Conservation (phyloP, 1,139 yeast species). For the Kodamaea fungicola region DNA sequence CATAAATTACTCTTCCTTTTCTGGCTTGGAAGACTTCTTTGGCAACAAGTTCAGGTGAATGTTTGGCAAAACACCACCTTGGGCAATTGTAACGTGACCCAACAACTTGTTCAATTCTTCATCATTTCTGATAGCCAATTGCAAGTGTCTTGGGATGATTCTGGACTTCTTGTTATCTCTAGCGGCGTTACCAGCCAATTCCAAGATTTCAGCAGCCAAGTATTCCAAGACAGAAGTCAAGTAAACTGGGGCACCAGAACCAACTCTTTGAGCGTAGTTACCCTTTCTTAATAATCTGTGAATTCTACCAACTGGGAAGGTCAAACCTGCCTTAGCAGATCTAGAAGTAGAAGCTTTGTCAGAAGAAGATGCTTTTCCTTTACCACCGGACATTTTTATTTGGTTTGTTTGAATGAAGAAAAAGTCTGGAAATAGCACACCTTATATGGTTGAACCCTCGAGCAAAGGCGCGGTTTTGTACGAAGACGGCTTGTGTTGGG, state of each 20-base stretch:
- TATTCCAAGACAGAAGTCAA: conserved; percentile 95
- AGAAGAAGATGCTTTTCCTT: conserved; percentile 85
- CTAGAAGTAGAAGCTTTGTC: conserved; percentile 96
- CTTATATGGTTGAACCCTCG: not conserved
- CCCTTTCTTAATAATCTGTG: conserved; percentile 97
- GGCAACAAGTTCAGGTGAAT: conserved; percentile 22
- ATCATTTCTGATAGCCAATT: conserved; percentile 97
- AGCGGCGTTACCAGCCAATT: conserved; percentile 98
- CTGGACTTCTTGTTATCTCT: conserved; percentile 98
- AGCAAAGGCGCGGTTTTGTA: not conserved
- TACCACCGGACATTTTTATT: conserved; percentile 87
- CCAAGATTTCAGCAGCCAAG: conserved; percentile 94
- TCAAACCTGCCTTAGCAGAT: conserved; percentile 97
- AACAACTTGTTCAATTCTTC: conserved; percentile 88
- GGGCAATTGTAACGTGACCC: conserved; percentile 37
- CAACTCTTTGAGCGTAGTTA: conserved; percentile 98
- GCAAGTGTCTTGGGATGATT: conserved; percentile 98
- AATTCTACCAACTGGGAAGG: conserved; percentile 99
- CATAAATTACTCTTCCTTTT: conserved; percentile 15
- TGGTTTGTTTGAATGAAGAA: not conserved
- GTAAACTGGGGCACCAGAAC: conserved; percentile 98
- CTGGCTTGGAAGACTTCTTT: conserved; percentile 17
- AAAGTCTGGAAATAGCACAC: not conserved
- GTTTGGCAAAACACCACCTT: conserved; percentile 25
- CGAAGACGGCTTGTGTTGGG: no score